Conservation (phyloP, 148 eudicot species). For the Cornus florida region DNA sequence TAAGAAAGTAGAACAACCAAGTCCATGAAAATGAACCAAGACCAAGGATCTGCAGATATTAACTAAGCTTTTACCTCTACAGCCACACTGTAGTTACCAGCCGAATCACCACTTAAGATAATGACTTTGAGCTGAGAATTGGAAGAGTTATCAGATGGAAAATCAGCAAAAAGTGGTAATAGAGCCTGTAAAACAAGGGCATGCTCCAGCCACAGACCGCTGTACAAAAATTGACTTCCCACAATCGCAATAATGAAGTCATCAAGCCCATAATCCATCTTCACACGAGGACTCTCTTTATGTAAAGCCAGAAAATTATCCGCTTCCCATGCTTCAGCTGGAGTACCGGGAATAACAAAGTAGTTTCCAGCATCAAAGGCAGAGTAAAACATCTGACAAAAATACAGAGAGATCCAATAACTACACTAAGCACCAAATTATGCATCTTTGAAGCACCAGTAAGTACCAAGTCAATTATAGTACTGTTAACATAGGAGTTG, state of each 20-base stretch:
- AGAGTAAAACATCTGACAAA: slow-evolving; percentile 70
- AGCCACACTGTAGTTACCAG: slow-evolving; percentile 70
- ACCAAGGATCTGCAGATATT: neutral
- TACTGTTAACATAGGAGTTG: neutral
- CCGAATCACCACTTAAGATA: slow-evolving; percentile 58
- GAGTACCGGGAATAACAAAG: slow-evolving; percentile 85
- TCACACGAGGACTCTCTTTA: slow-evolving; percentile 30
- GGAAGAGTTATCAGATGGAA: slow-evolving; percentile 36
- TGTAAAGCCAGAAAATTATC: slow-evolving; percentile 30
- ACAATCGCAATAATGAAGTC: slow-evolving; percentile 65
- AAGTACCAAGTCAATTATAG: neutral
- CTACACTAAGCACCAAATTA: neutral
- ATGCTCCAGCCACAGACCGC: slow-evolving; percentile 93
- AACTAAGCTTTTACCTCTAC: slow-evolving; percentile 55
- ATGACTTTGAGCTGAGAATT: slow-evolving; percentile 59
- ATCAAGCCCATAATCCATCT: slow-evolving; percentile 40
- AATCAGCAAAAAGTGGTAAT: slow-evolving; percentile 56
- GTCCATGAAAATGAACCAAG: neutral
- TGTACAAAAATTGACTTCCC: slow-evolving; percentile 76
- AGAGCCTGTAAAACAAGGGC: slow-evolving; percentile 84
- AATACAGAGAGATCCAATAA: neutral
- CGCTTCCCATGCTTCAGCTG: slow-evolving; percentile 65
- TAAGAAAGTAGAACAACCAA: too few species aligned
- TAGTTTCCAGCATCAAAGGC: slow-evolving; percentile 79
- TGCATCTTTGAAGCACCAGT: neutral